Percentiles rank a stretch among this genome's conserved stretches.
phyloP scores from a whole-genome alignment of 306 rosid species.

The Prunus salicina region DNA sequence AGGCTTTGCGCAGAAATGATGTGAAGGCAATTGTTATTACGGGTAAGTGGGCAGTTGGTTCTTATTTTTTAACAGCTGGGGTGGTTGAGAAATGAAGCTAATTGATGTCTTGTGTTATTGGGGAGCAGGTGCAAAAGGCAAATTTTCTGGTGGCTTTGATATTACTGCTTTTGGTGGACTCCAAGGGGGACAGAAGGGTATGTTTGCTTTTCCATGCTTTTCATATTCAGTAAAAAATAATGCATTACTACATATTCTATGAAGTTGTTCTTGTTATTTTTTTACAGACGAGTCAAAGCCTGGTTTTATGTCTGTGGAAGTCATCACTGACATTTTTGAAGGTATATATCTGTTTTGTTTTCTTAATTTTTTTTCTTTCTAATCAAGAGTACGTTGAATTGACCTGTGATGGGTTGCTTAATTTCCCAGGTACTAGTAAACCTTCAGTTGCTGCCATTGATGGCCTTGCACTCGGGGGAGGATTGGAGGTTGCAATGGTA shows the following conservation, averaged over 20 bases:
- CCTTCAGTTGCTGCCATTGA: constrained; percentile 97
- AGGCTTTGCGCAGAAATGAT: constrained; percentile 70
- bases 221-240: neutral
- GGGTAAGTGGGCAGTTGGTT: constrained; percentile 35
- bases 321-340: constrained; percentile 69
- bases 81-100: constrained; percentile 15
- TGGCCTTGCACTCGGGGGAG: constrained; percentile 99
- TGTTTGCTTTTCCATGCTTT: constrained; percentile 5
- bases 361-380: neutral
- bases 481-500: constrained; percentile 97
- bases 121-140: constrained; percentile 72
- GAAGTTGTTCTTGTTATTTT: neutral
- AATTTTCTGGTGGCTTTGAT: constrained; percentile 97
- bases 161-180: constrained; percentile 65
- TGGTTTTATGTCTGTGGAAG: constrained; percentile 66
- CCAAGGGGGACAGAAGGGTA: constrained; percentile 57
- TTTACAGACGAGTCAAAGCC: constrained; percentile 46
- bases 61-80: neutral
- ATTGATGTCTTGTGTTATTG: constrained; percentile 7
- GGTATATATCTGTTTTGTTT: constrained; percentile 35
- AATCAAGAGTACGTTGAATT: neutral
- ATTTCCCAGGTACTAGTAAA: constrained; percentile 65
- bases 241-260: neutral
- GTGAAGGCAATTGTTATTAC: constrained; percentile 89
- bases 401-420: constrained; percentile 14